Evolutionary conservation across 2,329 filamentous ascomycete species (phyloP), one percentile per base, ranked within the genome.

Genomic region (Colletotrichum somersetense): DNA sequence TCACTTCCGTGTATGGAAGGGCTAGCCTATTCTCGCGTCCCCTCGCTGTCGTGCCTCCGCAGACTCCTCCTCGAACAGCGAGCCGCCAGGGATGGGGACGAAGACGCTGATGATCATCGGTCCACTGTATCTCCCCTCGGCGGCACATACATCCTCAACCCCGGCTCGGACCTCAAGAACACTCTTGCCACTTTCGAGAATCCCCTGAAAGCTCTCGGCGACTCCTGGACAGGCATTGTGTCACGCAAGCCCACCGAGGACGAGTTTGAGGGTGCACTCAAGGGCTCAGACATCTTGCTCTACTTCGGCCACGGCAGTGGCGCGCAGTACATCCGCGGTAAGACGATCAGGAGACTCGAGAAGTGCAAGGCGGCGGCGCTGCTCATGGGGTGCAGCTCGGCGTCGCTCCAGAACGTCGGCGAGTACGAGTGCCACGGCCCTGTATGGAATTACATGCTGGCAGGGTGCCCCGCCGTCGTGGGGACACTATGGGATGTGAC

Each of bases 401-500:
- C 93, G 1, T 90, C 91, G 38, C 87, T 98, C 63, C 89, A 88
- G 0, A 93, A 96, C 77, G 91, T 91, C 14, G 96, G 96, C 62
- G 92, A 94, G 74, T 97, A 97, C 77, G 95, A 98, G 80, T 91
- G 93, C n/a, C 92, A 93, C 76, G 96, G 96, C 1, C 94, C 96
- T 67, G 93, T 96, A 33, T 91, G 95, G 83, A 95, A 95, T 77
- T 98, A 98, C 83, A 91, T 99, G 82, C 91, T 96, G 76, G 95
- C 95, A 0, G 96, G 94, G 1, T 91, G 89, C 76, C 95, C 94
- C 4, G 95, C 96, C 0, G 90, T 98, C 12, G 91, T 98, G 2
- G 96, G 95, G 57, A 98, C 95, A 20, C 86, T 99, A 48, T 99
- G 96, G 96, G 96, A 99, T 81, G 96, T 99, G 62, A 99, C 96